Evolutionary conservation across 768 basidiomycete species (phyloP), one percentile per base, ranked within the genome.

Genomic region (Termitomyces sp.): DNA sequence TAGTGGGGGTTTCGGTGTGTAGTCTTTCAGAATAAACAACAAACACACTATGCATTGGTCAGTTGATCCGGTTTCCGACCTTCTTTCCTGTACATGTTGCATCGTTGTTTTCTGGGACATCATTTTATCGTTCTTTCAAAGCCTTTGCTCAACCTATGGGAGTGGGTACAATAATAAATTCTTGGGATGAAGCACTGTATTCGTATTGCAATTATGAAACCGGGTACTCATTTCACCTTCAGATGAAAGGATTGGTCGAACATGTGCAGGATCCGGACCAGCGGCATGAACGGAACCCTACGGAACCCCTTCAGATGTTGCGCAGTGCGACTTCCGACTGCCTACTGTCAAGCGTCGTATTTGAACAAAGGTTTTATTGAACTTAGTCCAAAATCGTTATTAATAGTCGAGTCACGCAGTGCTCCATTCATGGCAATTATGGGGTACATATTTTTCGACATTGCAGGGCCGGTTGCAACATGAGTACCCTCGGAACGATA

Each of bases 61-160:
- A 26, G 12, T 14, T 55, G 18, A 47, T 47, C 55, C 55, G 55
- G 39, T 20, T 55, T 47, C 55, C 45, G 53, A 55, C 22, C 33
- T 13, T 18, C 22, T 22, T 14, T n/a, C n/a, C n/a, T n/a, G n/a
- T n/a, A n/a, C n/a, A n/a, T n/a, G n/a, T n/a, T n/a, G n/a, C n/a
- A n/a, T n/a, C n/a, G n/a, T n/a, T n/a, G n/a, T n/a, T n/a, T n/a
- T n/a, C n/a, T n/a, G n/a, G n/a, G n/a, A n/a, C n/a, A n/a, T n/a
- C n/a, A n/a, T 20, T 32, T 3, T 2, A 0, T 1, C 26, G 26
- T 48, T 8, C 16, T 26, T 24, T 24, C n/a, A 46, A 26, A n/a
- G n/a, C 7, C 47, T 32, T 13, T 33, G 18, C 18, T 14, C 9
- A n/a, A 10, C 12, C 9, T 16, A 32, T 16, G 33, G 18, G 30